phyloP scores from a whole-genome alignment of 2,329 filamentous ascomycete genomes.

The Hypoxylon sp. region DNA sequence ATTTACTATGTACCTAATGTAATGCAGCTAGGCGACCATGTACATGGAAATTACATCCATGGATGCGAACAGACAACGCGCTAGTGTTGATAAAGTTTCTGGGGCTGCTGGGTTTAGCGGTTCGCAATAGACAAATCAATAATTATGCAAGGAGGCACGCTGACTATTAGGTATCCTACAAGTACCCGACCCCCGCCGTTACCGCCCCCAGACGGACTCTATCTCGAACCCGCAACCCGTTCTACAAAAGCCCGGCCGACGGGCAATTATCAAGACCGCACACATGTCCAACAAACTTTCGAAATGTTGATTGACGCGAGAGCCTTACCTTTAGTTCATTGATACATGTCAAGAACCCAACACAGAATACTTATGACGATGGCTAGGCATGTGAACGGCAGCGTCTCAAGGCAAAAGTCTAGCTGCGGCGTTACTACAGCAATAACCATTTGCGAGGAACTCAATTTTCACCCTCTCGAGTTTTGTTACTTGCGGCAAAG shows the following conservation, averaged over 20 bases:
- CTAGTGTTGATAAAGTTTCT: neutral
- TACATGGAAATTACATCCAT: constrained; percentile 12
- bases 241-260: constrained; percentile 22
- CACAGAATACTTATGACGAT: neutral
- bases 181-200: constrained; percentile 11
- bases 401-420: constrained; percentile 1
- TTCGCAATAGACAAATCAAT: neutral
- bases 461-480: neutral
- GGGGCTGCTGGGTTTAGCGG: neutral
- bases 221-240: constrained; percentile 34
- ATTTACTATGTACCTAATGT: neutral
- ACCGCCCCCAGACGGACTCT: constrained; percentile 34
- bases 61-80: neutral
- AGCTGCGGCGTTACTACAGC: neutral
- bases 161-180: neutral
- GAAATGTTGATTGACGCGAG: neutral
- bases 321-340: neutral
- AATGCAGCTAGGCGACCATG: neutral
- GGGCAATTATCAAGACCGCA: constrained; percentile 37
- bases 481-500: neutral
- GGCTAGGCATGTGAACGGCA: neutral
- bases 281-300: neutral
- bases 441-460: neutral
- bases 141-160: neutral
- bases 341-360: neutral